These are phyloP conservation scores for Ustilago shanxiensis DNA, from an alignment of 1,284 basidiomycete genomes.

Conservation along the genomic window DNA sequence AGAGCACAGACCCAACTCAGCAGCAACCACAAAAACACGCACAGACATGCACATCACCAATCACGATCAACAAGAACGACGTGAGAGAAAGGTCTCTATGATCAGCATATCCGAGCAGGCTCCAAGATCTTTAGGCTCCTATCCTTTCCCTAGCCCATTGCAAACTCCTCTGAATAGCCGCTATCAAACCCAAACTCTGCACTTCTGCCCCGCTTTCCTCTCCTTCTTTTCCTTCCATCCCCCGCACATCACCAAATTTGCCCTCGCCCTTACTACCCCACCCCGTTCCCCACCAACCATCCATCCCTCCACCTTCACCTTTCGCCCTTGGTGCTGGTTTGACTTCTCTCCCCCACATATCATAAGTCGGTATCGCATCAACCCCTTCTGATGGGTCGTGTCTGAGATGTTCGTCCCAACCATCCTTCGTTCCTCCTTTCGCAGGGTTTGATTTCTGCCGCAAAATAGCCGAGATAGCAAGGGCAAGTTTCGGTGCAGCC, in stretches of 20 bases:
- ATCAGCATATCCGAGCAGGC: no score
- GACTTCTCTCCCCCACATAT: slow-evolving; percentile 45
- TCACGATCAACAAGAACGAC: no score
- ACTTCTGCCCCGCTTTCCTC: neutral
- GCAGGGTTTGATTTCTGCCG: neutral
- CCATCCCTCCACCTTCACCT: slow-evolving; percentile 6
- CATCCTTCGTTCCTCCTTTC: slow-evolving; percentile 2
- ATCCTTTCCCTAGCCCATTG: slow-evolving; percentile 39
- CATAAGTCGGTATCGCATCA: slow-evolving; percentile 15
- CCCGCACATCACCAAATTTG: neutral
- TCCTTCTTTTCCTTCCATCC: neutral
- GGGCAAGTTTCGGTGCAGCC: slow-evolving; percentile 19
- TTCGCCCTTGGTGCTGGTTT: neutral
- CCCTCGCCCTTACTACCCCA: neutral
- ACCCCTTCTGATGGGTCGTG: neutral
- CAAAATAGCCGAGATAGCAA: slow-evolving; percentile 12
- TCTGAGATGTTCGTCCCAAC: slow-evolving; percentile 4
- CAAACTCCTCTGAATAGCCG: slow-evolving; percentile 42
- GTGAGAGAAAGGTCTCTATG: no score
- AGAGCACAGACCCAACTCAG: no score
- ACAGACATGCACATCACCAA: no score
- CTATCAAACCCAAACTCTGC: slow-evolving; percentile 21
- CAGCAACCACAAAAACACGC: no score
- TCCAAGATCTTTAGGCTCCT: slow-evolving; percentile 24
- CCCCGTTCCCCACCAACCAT: slow-evolving; percentile 29